phyloP scores from a whole-genome alignment of 441 rosid genomes.

The Aleurites moluccanus region DNA sequence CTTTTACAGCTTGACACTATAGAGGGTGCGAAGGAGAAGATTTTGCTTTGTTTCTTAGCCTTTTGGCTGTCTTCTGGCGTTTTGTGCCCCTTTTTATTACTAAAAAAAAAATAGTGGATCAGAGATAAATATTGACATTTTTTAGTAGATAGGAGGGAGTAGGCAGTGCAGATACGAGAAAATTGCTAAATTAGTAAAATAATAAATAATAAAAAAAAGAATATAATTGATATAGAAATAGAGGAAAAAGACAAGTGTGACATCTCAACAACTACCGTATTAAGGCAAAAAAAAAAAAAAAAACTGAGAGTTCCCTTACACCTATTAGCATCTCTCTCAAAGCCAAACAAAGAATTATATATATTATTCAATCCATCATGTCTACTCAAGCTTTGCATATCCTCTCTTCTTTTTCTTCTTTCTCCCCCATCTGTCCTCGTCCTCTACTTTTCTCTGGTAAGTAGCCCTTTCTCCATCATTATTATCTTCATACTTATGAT shows the following conservation, averaged over 20 bases:
- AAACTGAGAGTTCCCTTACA: constrained; percentile 48
- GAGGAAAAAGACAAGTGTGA: background rate
- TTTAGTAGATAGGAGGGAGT: too few species aligned
- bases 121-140: too few species aligned
- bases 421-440: constrained; percentile 1
- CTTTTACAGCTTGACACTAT: too few species aligned
- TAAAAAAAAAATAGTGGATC: too few species aligned
- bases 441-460: constrained; percentile 22
- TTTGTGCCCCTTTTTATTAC: too few species aligned
- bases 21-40: too few species aligned
- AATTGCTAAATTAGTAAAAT: too few species aligned
- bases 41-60: too few species aligned
- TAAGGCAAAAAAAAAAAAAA: background rate
- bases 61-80: too few species aligned
- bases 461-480: background rate
- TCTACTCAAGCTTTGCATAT: constrained; percentile 21
- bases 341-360: background rate
- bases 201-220: too few species aligned
- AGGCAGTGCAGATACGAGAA: too few species aligned
- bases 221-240: background rate
- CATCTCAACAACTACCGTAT: too few species aligned
- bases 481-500: background rate
- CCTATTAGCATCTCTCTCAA: constrained; percentile 12
- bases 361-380: constrained; percentile 22
- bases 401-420: constrained; percentile 14